Base-by-base conservation (phyloP, 1,284 basidiomycete species). In the Trichosporon coremiiforme region DNA sequence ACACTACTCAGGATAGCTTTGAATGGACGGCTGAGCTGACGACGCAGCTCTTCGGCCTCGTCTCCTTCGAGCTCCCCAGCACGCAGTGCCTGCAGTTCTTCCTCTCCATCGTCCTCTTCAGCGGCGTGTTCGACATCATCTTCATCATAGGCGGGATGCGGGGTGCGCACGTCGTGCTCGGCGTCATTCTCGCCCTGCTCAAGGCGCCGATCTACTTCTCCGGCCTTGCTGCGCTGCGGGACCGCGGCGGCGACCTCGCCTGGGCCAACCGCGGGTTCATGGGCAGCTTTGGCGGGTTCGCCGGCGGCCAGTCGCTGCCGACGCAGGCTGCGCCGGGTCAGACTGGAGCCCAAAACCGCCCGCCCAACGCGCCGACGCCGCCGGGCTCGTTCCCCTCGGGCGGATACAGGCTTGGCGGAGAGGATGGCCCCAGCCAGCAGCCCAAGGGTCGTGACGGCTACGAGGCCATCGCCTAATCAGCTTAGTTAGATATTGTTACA, bases 171-270 rank as follows among this genome's bases (percentile, higher is more conserved):
- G 47, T 60, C 57, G 33, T 69, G 22, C 64, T 67, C 63, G 74
- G 73, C 62, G 55, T 79, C 29, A 47, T 75, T 9, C 68, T 74
- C 53, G 67, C 77, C 22, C 60, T 75, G 65, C 22, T 75, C 25
- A 82, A 82, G 71, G 69, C 71, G 25, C 78, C 80, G 4, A 74
- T 82, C 36, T 79, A 77, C 70, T 76, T 76, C 36, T 76, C 74
- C 6, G 74, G 78, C 41, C 62, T 79, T 10, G 72, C 62, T 0
- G 63, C 70, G 25, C 71, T 82, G 12, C 74, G 77, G 35, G 77
- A 77, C 57, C 68, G 80, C 12, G 81, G 81, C 15, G 77, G 77
- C 20, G 80, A 81, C 60, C 50, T 81, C 9, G 31, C 22, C 13
- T 70, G 71, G 71, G 36, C 41, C 36, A 38, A 7, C 35, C 57